Base-by-base conservation (phyloP, 305 asterid species). In the Fraxinus sp. region DNA sequence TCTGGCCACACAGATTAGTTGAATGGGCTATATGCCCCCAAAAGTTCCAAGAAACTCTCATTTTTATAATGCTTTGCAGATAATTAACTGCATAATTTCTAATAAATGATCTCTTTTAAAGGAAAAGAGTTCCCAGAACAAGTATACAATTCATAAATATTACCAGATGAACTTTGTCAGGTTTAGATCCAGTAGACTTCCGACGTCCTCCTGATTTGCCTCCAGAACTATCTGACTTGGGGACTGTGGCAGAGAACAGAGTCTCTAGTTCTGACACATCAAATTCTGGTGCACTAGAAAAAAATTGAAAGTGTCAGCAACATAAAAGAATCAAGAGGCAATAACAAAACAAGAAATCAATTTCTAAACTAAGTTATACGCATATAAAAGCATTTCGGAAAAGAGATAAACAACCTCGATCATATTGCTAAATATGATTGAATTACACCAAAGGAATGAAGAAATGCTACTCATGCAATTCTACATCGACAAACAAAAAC, bases 91-190 rank as follows among this genome's bases (percentile, higher is more conserved):
- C 22, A 52, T 52, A 52, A 52, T 16, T 16, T 52, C 62, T 16
- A 16, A n/a, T 52, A 52, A 52, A 14, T 52, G 7, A 52, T 52
- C 62, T 52, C 57, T 46, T 46, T 46, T 46, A 46, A 13, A 46
- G 57, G 62, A 16, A 52, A 16, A 16, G 62, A 52, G 22, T 52
- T 52, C 62, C 62, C 20, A 52, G 57, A 16, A 49, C 24, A 52
- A 52, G 2, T 52, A 16, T n/a, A 16, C 64, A 52, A 55, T 66
- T 84, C 81, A 57, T 66, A 73, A 80, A 57, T 75, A 89, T 87
- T 93, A 96, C 99, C 98, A 95, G 92, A 86, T 93, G 96, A 80
- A 95, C 89, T 91, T 73, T 90, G 10, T 95, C 99, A 81, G 97
- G 93, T 90, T 93, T 94, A 57, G 97, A 88, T 85, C 99, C 99